Evolutionary conservation across 129 eudicot genomes (phyloP).

Genomic region (Apium graveolens): DNA sequence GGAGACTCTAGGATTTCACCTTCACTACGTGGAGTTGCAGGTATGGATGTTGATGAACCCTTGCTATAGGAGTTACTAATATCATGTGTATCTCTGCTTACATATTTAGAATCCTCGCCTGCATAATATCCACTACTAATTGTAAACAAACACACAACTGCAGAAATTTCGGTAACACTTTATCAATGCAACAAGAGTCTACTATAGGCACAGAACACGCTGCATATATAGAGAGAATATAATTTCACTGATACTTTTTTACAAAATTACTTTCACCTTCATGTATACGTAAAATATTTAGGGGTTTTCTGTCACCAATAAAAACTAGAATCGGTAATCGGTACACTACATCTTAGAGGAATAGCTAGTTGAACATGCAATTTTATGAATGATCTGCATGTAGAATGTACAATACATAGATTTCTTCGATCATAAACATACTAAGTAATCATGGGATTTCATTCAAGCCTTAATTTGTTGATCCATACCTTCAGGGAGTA

Average conservation of each 20-base stretch:
- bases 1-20: conserved; percentile 66
- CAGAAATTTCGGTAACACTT: neutral
- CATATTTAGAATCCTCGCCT: conserved; percentile 43
- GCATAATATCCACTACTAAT: neutral
- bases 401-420: neutral
- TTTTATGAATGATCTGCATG: neutral
- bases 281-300: neutral
- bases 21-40: conserved; percentile 65
- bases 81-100: conserved; percentile 37
- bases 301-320: neutral
- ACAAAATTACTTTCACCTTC: neutral
- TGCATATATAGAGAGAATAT: neutral
- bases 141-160: neutral
- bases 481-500: neutral
- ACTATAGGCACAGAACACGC: neutral
- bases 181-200: neutral
- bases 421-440: neutral
- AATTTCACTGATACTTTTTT: neutral
- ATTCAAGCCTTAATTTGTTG: neutral
- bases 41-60: conserved; percentile 43
- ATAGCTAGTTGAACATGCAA: neutral
- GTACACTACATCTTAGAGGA: neutral
- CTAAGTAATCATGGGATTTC: neutral
- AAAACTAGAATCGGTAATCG: neutral
- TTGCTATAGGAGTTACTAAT: conserved; percentile 56